These are phyloP conservation scores for Catenaria anguillulae DNA, from an alignment of 371 early-diverging fungal genomes.

Conservation along the genomic window DNA sequence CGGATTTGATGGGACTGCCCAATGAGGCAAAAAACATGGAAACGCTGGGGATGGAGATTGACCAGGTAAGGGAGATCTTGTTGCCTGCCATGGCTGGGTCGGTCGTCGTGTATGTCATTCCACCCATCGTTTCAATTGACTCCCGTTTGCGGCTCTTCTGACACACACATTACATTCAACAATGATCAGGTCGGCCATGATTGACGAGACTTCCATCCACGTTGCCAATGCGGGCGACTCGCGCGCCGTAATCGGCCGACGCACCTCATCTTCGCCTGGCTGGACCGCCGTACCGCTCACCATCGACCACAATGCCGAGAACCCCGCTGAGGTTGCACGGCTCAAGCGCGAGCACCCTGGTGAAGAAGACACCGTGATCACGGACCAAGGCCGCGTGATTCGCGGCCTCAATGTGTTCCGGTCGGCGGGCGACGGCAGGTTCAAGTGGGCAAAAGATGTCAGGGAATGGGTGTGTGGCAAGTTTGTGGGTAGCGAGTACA, in stretches of 20 bases:
- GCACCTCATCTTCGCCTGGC: conserved; percentile 9
- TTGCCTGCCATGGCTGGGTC: conserved; percentile 3
- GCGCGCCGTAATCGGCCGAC: conserved; percentile 42
- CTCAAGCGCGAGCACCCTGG: conserved; percentile 60
- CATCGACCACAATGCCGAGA: conserved; percentile 52
- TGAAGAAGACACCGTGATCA: conserved; percentile 44
- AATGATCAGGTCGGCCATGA: not conserved
- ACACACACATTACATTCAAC: too few species aligned
- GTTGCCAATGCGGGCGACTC: conserved; percentile 31
- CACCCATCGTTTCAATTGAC: too few species aligned
- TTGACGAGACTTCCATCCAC: conserved; percentile 51
- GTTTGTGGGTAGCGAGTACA: not conserved
- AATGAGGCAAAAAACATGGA: not conserved
- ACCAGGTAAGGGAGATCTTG: not conserved
- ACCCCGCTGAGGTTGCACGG: conserved; percentile 42
- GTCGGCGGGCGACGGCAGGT: conserved; percentile 64
- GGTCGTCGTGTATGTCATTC: not conserved
- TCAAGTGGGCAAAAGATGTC: conserved; percentile 29
- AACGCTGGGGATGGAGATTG: not conserved
- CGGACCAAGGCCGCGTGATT: conserved; percentile 47
- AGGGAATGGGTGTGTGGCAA: not conserved
- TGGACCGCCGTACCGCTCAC: conserved; percentile 48
- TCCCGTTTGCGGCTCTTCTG: too few species aligned
- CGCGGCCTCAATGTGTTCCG: conserved; percentile 62
- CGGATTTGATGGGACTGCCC: conserved; percentile 1